Conservation (phyloP, 352 stramenopile species). For the Phytopythium cucurbitacearum region DNA sequence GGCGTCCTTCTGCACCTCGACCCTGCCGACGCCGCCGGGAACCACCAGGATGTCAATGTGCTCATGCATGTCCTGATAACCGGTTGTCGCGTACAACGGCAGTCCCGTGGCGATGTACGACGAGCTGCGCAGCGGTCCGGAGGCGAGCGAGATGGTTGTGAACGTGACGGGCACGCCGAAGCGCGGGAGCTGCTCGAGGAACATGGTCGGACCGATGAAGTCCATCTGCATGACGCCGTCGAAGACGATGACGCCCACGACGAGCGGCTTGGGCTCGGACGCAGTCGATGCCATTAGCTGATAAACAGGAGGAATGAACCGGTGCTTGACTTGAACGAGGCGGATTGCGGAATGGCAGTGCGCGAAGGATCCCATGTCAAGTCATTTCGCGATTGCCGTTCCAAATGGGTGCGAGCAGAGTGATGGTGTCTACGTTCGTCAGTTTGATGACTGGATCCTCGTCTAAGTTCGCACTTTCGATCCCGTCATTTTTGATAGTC, state of each 20-base stretch:
- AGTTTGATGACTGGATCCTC: too few relatives aligned
- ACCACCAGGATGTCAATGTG: constrained; percentile 44
- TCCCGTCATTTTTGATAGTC: too few relatives aligned
- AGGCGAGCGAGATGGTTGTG: constrained; percentile 35
- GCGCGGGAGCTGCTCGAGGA: constrained; percentile 47
- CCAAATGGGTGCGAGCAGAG: too few relatives aligned
- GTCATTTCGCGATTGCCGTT: too few relatives aligned
- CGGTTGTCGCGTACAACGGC: constrained; percentile 28
- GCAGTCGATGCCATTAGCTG: background rate
- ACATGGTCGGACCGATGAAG: constrained; percentile 50
- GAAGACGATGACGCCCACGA: constrained; percentile 56
- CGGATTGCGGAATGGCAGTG: background rate
- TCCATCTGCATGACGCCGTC: constrained; percentile 56
- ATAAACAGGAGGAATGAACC: too few relatives aligned
- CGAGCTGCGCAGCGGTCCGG: constrained; percentile 29
- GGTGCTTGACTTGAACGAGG: background rate
- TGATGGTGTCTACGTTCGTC: too few relatives aligned
- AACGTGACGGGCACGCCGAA: constrained; percentile 43
- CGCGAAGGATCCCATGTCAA: background rate
- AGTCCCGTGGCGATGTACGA: constrained; percentile 25
- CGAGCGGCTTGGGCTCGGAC: constrained; percentile 11
- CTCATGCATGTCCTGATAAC: constrained; percentile 18
- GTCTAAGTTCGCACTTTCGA: too few relatives aligned
- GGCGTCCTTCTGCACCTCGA: constrained; percentile 27
- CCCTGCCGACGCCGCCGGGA: constrained; percentile 25